Conservation (phyloP, 352 stramenopile species). For the Globisporangium heterothallicum region DNA sequence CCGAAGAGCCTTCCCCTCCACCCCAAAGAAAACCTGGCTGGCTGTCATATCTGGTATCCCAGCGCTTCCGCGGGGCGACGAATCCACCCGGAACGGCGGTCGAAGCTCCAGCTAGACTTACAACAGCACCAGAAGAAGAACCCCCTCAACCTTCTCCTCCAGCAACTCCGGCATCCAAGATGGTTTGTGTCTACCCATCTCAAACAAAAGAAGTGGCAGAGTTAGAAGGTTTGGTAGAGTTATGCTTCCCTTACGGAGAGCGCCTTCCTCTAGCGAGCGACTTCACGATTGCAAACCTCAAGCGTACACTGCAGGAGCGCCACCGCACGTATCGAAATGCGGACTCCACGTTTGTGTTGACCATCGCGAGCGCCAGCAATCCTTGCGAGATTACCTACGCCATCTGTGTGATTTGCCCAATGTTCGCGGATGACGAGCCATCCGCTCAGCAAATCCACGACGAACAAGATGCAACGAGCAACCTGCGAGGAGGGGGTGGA, state of each 20-base stretch:
- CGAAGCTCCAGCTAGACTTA: neutral
- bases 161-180: conserved; percentile 24
- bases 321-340: conserved; percentile 58
- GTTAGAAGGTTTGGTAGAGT: conserved; percentile 58
- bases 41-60: conserved; percentile 30
- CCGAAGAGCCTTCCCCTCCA: conserved; percentile 21
- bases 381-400: conserved; percentile 59
- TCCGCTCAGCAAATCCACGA: neutral
- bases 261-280: conserved; percentile 32
- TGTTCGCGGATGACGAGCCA: conserved; percentile 42
- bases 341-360: conserved; percentile 72
- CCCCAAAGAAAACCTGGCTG: conserved; percentile 22
- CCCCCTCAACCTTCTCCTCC: neutral
- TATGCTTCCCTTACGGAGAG: conserved; percentile 74
- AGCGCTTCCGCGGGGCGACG: conserved; percentile 21
- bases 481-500: too few relatives aligned
- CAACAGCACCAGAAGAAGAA: neutral
- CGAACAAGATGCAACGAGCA: neutral
- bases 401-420: conserved; percentile 57
- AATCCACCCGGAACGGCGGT: neutral
- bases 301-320: conserved; percentile 55
- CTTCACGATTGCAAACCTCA: conserved; percentile 50
- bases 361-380: conserved; percentile 42
- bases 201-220: conserved; percentile 39
- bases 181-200: conserved; percentile 47